Base-by-base conservation (phyloP, 768 basidiomycete genomes). In the Russula sp. region DNA sequence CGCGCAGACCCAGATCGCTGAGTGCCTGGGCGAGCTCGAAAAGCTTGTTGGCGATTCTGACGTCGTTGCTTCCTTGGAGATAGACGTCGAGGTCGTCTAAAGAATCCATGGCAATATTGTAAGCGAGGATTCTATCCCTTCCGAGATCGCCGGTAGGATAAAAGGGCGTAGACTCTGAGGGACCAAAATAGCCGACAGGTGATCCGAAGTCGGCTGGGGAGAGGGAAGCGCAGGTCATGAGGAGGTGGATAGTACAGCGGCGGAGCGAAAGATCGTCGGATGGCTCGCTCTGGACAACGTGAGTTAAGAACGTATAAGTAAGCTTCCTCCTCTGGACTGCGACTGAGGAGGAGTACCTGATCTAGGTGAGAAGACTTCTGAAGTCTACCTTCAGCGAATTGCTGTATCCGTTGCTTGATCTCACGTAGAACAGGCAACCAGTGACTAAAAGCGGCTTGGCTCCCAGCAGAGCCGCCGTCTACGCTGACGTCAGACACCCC, bases 141-240 rank as follows among this genome's bases (percentile, higher is more conserved):
- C 43, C 32, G 34, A 43, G 32, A 42, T 63, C 58, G 1, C 61
- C 61, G 5, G 57, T 59, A 5, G 61, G 61, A 32, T 59, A 63
- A 25, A 54, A 63, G 14, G 41, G 45, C 11, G 45, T 46, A 6
- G 41, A 43, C 11, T 34, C 36, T 18, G 34, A 2, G n/a, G 46
- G 46, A 6, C 57, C 52, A 5, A 63, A 13, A 51, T 42, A 63
- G 25, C 61, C 61, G 34, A 58, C 39, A 35, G 57, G 45, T 18
- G 57, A 42, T 13, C 39, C 46, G 20, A 59, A 59, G 22, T 63
- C 45, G n/a, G 57, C 51, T 13, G 61, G 42, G 5, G 51, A 41
- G 49, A 63, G 39, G 4, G 57, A 63, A 9, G 61, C 61, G 18
- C 36, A 25, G 34, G 39, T 43, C 61, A 63, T 53, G 38, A 63